Percentiles rank a stretch among this genome's conserved stretches.
Evolutionary conservation across 163 green algal species (phyloP).

Genomic region (Chlamydomonas reinhardtii): DNA sequence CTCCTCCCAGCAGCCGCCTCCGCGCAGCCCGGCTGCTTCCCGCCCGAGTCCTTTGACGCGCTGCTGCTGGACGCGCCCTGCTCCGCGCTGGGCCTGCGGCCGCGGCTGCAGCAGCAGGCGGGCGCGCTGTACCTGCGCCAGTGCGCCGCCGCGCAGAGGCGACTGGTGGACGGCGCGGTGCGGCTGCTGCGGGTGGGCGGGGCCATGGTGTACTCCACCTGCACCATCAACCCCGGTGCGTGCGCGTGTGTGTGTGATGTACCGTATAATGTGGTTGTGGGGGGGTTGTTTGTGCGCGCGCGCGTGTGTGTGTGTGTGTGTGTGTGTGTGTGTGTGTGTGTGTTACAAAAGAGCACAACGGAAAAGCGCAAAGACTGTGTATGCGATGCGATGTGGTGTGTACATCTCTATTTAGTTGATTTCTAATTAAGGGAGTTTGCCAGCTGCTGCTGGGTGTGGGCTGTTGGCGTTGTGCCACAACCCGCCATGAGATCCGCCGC

Average conservation of each 20-base stretch:
- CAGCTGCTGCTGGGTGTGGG: too few relatives aligned
- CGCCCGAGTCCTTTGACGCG: conserved; percentile 78
- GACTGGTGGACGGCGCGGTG: conserved; percentile 79
- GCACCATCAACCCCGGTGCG: conserved; percentile 86
- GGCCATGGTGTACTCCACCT: conserved; percentile 90
- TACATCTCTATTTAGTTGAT: too few relatives aligned
- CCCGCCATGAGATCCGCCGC: too few relatives aligned
- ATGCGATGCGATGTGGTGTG: too few relatives aligned
- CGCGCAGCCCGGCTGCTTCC: conserved; percentile 59
- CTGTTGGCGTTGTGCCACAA: too few relatives aligned
- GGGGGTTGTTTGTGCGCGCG: too few relatives aligned
- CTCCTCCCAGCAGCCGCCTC: too few relatives aligned
- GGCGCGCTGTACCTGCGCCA: conserved; percentile 37
- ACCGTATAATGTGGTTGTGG: neutral
- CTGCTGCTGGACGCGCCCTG: conserved; percentile 92
- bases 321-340: too few relatives aligned
- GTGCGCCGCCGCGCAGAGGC: conserved; percentile 82
- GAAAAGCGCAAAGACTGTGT: too few relatives aligned
- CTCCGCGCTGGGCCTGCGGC: conserved; percentile 88
- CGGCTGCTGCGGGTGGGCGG: conserved; percentile 82
- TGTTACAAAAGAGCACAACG: too few relatives aligned
- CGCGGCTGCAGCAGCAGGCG: conserved; percentile 66
- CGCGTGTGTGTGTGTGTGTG: too few relatives aligned
- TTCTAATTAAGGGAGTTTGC: too few relatives aligned
- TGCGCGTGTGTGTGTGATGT: neutral